Evolutionary conservation across 805 yeast genomes (phyloP).

Genomic region (Yarrowia sp.): DNA sequence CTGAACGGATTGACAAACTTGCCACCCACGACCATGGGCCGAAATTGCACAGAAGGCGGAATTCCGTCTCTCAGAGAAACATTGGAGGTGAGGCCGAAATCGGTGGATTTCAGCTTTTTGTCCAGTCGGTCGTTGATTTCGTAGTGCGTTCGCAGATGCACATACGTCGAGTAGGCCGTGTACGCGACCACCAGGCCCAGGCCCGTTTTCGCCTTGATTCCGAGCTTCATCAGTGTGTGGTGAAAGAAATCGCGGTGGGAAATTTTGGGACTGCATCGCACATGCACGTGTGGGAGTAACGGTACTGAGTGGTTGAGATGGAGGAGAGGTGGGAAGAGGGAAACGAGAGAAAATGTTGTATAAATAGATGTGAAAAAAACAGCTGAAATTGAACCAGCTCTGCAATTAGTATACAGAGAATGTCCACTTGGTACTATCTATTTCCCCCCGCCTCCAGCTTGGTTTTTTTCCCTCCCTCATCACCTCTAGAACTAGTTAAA

Average conservation of each 20-base stretch:
- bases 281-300: conserved; percentile 9
- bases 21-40: conserved; percentile 67
- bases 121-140: conserved; percentile 59
- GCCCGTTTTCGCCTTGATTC: conserved; percentile 43
- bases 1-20: conserved; percentile 88
- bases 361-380: background rate
- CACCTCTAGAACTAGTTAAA: background rate
- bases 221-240: conserved; percentile 29
- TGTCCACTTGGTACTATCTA: too few species aligned
- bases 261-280: conserved; percentile 11
- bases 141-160: conserved; percentile 60
- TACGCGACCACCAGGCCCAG: conserved; percentile 54
- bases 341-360: too few species aligned
- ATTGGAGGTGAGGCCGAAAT: conserved; percentile 16
- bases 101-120: conserved; percentile 43
- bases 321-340: background rate
- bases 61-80: conserved; percentile 41
- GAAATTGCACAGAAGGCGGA: conserved; percentile 49
- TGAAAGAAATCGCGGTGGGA: conserved; percentile 5
- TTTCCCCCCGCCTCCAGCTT: too few species aligned
- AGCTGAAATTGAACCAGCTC: too few species aligned
- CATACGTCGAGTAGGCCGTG: conserved; percentile 69
- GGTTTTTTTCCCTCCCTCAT: background rate
- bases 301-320: conserved; percentile 1
- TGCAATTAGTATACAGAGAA: too few species aligned